Evolutionary conservation across 768 basidiomycete species (phyloP), one percentile per base, ranked within the genome.

Genomic region (Gyrodon lividus): DNA sequence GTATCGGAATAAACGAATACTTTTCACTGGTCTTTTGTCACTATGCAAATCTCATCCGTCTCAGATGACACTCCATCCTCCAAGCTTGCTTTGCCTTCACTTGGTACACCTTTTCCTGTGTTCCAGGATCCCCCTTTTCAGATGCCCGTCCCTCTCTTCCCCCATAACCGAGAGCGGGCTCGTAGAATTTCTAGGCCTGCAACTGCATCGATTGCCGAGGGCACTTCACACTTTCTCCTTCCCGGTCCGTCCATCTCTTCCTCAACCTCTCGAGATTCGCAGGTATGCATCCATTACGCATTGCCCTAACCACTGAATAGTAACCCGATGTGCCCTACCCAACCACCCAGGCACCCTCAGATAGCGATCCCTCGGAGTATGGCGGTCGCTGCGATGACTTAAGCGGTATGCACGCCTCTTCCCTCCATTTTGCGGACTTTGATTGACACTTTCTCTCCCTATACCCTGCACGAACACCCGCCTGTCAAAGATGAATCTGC

Each of bases 151-250:
- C 66, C 71, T 42, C 66, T 72, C 55, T 57, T 75, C 37, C 60
- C 65, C 46, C 46, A 49, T 22, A 46, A 55, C n/a, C 52, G 17
- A 28, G 70, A 69, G 37, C 67, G 67, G 39, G 51, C 55, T 38
- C 62, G 64, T 35, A 61, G 61, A 51, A 61, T 58, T 0, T 62
- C 71, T 37, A 68, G 75, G 52, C 76, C 75, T 16, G 70, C 75
- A 0, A 75, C 77, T 6, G 73, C 78, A 3, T 74, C 78, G 44
- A 65, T 73, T 16, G 69, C 73, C 9, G 77, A 82, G 47, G 73
- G 73, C 13, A 63, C 59, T 42, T 38, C 63, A 20, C 31, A 60
- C 8, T 61, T 79, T 23, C 63, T 82, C 24, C 80, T 81, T 33
- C 75, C 77, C 13, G 55, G 63, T 24, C 63, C 69, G 7, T 53